These are phyloP conservation scores for Sarocladiaceae sp. DNA, from an alignment of 2,329 filamentous ascomycete genomes.

Conservation along the genomic window DNA sequence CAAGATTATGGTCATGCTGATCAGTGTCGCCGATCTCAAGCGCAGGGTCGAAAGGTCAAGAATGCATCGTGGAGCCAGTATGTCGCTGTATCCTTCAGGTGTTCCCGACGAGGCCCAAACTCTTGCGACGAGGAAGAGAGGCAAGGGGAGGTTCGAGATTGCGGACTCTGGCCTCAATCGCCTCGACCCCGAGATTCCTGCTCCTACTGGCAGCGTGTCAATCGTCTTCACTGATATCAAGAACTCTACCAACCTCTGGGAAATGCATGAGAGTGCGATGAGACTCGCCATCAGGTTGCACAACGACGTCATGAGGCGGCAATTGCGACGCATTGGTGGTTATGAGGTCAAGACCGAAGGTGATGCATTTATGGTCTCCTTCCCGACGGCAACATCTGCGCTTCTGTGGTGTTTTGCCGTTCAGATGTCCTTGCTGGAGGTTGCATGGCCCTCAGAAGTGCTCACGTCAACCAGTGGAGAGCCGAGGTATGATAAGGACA, in stretches of 20 bases:
- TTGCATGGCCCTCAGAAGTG: conserved; percentile 91
- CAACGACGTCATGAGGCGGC: conserved; percentile 93
- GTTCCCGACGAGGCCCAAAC: conserved; percentile 67
- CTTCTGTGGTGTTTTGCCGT: conserved; percentile 96
- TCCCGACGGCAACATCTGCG: conserved; percentile 91
- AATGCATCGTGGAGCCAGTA: conserved; percentile 71
- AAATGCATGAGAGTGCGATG: conserved; percentile 93
- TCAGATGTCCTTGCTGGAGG: conserved; percentile 80
- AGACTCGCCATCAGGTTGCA: conserved; percentile 94
- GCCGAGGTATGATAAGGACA: conserved; percentile 76
- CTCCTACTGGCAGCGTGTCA: conserved; percentile 83
- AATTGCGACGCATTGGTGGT: conserved; percentile 87
- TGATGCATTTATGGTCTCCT: conserved; percentile 98
- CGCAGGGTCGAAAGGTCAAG: conserved; percentile 71
- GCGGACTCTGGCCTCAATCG: conserved; percentile 83
- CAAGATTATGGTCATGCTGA: conserved; percentile 99
- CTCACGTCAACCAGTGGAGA: conserved; percentile 82
- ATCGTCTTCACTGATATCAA: conserved; percentile 99
- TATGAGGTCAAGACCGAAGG: conserved; percentile 99
- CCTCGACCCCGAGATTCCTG: conserved; percentile 84
- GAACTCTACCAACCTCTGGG: conserved; percentile 94
- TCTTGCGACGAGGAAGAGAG: conserved; percentile 54
- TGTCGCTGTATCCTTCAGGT: conserved; percentile 77
- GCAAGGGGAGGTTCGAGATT: conserved; percentile 59
- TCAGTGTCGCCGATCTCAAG: conserved; percentile 87